A percentile compares a stretch with the other conserved stretches of the same genome.
Evolutionary conservation across 805 yeast genomes (phyloP).

Genomic region (Yarrowia sp.): DNA sequence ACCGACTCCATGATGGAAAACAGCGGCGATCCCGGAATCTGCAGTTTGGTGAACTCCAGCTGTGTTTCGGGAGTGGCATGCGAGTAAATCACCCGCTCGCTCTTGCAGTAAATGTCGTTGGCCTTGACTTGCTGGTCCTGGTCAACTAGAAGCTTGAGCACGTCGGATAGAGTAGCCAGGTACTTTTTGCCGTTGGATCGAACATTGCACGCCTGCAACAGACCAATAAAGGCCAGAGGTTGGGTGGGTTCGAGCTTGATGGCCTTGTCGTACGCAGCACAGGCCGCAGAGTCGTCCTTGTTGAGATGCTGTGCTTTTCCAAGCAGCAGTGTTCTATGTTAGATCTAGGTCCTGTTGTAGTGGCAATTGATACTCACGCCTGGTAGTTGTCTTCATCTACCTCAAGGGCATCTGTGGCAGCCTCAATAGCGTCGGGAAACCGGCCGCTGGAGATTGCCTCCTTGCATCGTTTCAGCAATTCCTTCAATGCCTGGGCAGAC

Average conservation of each 20-base stretch:
- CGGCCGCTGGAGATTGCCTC: slow-evolving; percentile 9
- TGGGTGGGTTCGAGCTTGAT: slow-evolving; percentile 46
- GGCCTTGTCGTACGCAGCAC: slow-evolving; percentile 47
- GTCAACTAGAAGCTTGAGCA: slow-evolving; percentile 31
- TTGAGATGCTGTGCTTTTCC: slow-evolving; percentile 63
- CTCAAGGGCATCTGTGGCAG: slow-evolving; percentile 55
- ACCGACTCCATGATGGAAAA: slow-evolving; percentile 36
- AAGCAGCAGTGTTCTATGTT: slow-evolving; percentile 43
- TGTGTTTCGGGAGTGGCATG: slow-evolving; percentile 28
- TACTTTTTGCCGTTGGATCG: slow-evolving; percentile 30
- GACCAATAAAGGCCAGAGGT: slow-evolving; percentile 79
- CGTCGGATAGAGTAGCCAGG: slow-evolving; percentile 31
- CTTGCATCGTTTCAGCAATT: slow-evolving; percentile 9
- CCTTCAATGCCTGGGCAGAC: slow-evolving; percentile 23
- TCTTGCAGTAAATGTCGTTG: slow-evolving; percentile 31
- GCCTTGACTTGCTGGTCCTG: slow-evolving; percentile 34
- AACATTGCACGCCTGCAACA: slow-evolving; percentile 40
- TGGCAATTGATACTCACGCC: slow-evolving; percentile 54
- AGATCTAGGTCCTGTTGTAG: background rate
- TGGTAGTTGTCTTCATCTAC: slow-evolving; percentile 57
- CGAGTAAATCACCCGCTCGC: slow-evolving; percentile 29
- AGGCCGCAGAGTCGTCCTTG: slow-evolving; percentile 47
- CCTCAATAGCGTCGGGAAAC: slow-evolving; percentile 47
- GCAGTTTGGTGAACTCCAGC: slow-evolving; percentile 31
- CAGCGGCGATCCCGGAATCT: slow-evolving; percentile 38